phyloP scores from a whole-genome alignment of 108 stramenopile species.

The Pseudonitzschia multistriata region DNA sequence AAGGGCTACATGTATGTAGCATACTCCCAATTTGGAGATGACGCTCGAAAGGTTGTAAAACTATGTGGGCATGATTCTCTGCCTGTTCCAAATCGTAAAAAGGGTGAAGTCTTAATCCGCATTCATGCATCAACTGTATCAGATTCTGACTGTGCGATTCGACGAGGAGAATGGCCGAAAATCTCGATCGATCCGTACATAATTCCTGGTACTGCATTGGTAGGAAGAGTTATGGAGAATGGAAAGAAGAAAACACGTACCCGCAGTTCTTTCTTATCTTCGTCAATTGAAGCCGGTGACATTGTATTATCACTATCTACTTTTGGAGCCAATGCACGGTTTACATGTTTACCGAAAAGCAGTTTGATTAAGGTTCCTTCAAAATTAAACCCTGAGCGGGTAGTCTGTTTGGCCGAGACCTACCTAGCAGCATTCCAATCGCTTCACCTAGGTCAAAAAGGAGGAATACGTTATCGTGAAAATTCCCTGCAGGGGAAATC shows the following conservation, averaged over 20 bases:
- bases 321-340: conserved; percentile 66
- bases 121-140: conserved; percentile 48
- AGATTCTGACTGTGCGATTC: conserved; percentile 41
- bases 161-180: conserved; percentile 41
- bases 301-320: conserved; percentile 45
- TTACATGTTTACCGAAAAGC: conserved; percentile 38
- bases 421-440: conserved; percentile 76
- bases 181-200: conserved; percentile 33
- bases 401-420: conserved; percentile 67
- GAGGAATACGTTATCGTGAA: conserved; percentile 36
- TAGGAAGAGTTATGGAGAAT: conserved; percentile 29
- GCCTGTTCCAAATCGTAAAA: conserved; percentile 14
- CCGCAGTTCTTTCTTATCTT: background rate
- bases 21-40: conserved; percentile 28
- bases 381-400: conserved; percentile 34
- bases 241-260: conserved; percentile 16
- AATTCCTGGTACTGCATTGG: conserved; percentile 47
- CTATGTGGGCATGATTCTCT: conserved; percentile 27
- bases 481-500: conserved; percentile 49
- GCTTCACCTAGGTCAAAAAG: conserved; percentile 50
- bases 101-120: conserved; percentile 28
- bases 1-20: conserved; percentile 36
- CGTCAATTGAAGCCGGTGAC: conserved; percentile 43
- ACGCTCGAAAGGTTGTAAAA: conserved; percentile 24
- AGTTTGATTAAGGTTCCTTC: conserved; percentile 56